phyloP scores from a whole-genome alignment of 768 basidiomycete genomes.

The Leccinum uliginosum region DNA sequence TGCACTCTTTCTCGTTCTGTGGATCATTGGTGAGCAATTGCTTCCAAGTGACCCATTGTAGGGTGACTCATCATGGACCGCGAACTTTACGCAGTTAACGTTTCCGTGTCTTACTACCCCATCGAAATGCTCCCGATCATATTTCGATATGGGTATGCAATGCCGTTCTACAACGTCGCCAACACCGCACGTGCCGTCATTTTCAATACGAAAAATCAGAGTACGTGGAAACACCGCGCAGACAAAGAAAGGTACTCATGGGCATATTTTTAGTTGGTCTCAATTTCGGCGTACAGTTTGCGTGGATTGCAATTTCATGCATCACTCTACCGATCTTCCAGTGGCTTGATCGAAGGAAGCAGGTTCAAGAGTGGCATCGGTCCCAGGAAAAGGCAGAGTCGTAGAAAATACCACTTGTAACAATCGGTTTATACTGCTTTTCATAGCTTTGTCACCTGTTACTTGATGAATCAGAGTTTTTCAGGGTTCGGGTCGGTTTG shows the following conservation, averaged over 20 bases:
- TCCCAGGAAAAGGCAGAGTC: slow-evolving; percentile 10
- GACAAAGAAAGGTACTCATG: not conserved
- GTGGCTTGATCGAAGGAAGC: slow-evolving; percentile 32
- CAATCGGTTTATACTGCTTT: not conserved
- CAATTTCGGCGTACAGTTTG: slow-evolving; percentile 57
- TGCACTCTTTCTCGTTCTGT: slow-evolving; percentile 57
- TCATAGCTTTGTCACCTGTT: not conserved
- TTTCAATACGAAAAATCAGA: slow-evolving; percentile 60
- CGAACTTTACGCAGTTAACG: slow-evolving; percentile 40
- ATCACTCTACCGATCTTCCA: slow-evolving; percentile 50
- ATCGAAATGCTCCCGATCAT: slow-evolving; percentile 53
- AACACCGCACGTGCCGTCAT: slow-evolving; percentile 55
- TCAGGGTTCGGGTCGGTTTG: not conserved
- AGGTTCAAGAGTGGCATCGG: slow-evolving; percentile 21
- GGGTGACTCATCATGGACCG: not conserved
- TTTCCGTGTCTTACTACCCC: slow-evolving; percentile 54
- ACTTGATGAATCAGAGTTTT: not conserved
- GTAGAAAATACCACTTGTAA: not conserved
- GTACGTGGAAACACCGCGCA: slow-evolving; percentile 33
- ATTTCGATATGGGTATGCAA: slow-evolving; percentile 64
- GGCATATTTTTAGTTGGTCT: slow-evolving; percentile 44
- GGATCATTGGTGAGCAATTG: slow-evolving; percentile 52
- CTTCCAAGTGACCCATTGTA: not conserved
- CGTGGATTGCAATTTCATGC: slow-evolving; percentile 53
- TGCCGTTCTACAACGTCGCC: slow-evolving; percentile 71